Percentiles rank a stretch among this genome's conserved stretches.
These are phyloP conservation scores for Ogataea glucozyma DNA, from an alignment of 805 yeast genomes.

Conservation along the genomic window DNA sequence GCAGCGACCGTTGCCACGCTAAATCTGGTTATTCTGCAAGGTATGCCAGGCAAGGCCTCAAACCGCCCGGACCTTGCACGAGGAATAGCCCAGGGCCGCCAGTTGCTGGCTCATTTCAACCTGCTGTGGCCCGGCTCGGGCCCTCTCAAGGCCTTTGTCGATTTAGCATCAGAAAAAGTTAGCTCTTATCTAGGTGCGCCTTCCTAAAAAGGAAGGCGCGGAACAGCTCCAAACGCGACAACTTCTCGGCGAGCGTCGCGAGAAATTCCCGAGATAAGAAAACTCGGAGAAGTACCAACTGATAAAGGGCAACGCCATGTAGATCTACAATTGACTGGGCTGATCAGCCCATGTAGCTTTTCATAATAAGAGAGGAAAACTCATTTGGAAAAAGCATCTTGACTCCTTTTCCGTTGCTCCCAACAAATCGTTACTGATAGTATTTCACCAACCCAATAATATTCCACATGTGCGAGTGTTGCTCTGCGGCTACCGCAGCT, in stretches of 20 bases:
- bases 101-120: conserved; percentile 10
- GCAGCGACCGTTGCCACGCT: conserved; percentile 8
- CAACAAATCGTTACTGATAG: too few species aligned
- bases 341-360: too few species aligned
- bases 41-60: too few species aligned
- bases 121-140: conserved; percentile 6
- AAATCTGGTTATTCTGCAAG: conserved; percentile 8
- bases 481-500: conserved; percentile 14
- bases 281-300: background rate
- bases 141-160: conserved; percentile 2
- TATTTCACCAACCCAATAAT: conserved; percentile 10
- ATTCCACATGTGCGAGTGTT: conserved; percentile 27
- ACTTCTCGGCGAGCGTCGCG: background rate
- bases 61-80: too few species aligned
- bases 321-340: too few species aligned
- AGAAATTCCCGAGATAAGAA: background rate
- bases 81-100: conserved; percentile 8
- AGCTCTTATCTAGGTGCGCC: background rate
- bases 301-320: too few species aligned
- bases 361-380: too few species aligned
- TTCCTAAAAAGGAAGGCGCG: background rate
- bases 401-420: too few species aligned
- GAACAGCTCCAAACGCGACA: conserved; percentile 1
- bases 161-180: conserved; percentile 1
- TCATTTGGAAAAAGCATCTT: too few species aligned